phyloP scores from a whole-genome alignment of 768 basidiomycete genomes.

The Sutorius australiensis region DNA sequence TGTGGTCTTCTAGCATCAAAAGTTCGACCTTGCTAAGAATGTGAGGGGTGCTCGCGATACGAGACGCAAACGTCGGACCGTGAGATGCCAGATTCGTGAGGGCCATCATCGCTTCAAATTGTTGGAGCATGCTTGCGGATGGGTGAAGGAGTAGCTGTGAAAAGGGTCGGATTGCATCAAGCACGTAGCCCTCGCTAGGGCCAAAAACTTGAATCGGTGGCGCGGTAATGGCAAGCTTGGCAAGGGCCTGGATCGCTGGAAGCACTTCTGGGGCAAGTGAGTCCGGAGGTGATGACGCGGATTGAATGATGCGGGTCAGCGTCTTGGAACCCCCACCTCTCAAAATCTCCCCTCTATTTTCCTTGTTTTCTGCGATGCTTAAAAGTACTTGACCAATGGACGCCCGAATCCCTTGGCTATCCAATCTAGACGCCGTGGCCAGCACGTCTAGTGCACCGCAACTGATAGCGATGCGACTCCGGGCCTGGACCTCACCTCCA shows the following conservation, averaged over 20 bases:
- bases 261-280: slow-evolving; percentile 32
- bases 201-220: slow-evolving; percentile 91
- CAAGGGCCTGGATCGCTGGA: slow-evolving; percentile 79
- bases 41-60: slow-evolving; percentile 60
- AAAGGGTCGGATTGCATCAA: slow-evolving; percentile 83
- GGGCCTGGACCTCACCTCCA: slow-evolving; percentile 57
- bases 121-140: slow-evolving; percentile 69
- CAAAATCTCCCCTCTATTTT: slow-evolving; percentile 71
- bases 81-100: slow-evolving; percentile 91
- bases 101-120: slow-evolving; percentile 94
- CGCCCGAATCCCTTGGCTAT: slow-evolving; percentile 61
- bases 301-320: slow-evolving; percentile 53
- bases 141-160: slow-evolving; percentile 67
- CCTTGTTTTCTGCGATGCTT: slow-evolving; percentile 71
- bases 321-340: slow-evolving; percentile 77
- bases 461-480: slow-evolving; percentile 55
- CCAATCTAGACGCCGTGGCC: slow-evolving; percentile 50
- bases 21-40: slow-evolving; percentile 66
- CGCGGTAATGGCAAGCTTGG: slow-evolving; percentile 90
- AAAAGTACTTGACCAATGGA: slow-evolving; percentile 61
- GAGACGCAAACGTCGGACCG: slow-evolving; percentile 56
- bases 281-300: slow-evolving; percentile 34
- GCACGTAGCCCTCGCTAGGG: slow-evolving; percentile 67
- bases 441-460: slow-evolving; percentile 66
- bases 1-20: slow-evolving; percentile 78